Evolutionary conservation across 306 rosid genomes (phyloP).

Genomic region (Quercus suber): DNA sequence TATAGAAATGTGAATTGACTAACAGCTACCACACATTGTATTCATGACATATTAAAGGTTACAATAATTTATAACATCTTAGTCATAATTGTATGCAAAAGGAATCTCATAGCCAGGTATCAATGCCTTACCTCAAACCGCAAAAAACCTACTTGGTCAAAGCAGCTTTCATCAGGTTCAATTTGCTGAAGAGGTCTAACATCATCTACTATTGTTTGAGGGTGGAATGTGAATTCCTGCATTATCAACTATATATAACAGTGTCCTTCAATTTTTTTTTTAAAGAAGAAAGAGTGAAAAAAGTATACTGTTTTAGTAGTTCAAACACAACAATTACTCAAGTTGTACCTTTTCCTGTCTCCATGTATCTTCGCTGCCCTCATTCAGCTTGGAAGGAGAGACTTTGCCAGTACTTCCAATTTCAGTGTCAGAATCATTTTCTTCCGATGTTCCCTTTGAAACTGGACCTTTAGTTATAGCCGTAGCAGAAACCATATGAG

Average conservation of each 20-base stretch:
- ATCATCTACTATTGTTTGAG: slow-evolving; percentile 28
- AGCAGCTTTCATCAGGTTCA: slow-evolving; percentile 36
- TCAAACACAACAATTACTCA: slow-evolving; percentile 7
- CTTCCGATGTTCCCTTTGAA: slow-evolving; percentile 36
- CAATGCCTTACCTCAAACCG: slow-evolving; percentile 73
- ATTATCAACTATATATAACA: slow-evolving; percentile 24
- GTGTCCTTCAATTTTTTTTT: neutral
- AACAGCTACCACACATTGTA: too few relatives aligned
- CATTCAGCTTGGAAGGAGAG: slow-evolving; percentile 13
- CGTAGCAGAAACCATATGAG: slow-evolving; percentile 27
- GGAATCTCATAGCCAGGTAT: neutral
- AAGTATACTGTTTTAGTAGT: slow-evolving; percentile 8
- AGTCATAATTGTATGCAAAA: neutral
- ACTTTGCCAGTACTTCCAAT: slow-evolving; percentile 20
- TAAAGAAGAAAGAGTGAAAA: neutral
- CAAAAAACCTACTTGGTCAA: slow-evolving; percentile 45
- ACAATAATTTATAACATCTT: neutral
- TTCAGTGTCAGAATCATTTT: slow-evolving; percentile 27
- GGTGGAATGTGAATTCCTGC: slow-evolving; percentile 40
- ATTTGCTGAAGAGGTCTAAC: slow-evolving; percentile 31
- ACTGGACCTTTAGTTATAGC: slow-evolving; percentile 26
- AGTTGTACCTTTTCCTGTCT: slow-evolving; percentile 32
- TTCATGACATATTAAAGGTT: neutral
- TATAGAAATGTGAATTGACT: too few relatives aligned
- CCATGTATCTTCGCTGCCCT: slow-evolving; percentile 26